phyloP scores from a whole-genome alignment of 192 early-diverging fungal species.

The Linnemannia exigua region DNA sequence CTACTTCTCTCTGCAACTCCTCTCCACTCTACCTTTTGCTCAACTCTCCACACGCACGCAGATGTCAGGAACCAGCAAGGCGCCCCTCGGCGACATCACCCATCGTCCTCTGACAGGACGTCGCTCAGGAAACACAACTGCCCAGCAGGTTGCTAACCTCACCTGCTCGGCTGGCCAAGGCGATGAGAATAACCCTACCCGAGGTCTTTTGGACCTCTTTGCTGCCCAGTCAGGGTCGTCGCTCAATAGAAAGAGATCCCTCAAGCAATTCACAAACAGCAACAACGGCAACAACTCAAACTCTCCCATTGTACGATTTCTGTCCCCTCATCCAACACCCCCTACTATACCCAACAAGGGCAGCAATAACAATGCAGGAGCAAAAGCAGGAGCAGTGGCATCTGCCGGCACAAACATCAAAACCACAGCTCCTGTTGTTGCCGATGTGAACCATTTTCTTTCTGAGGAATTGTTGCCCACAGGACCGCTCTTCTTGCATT shows the following conservation, averaged over 20 bases:
- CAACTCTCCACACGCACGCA: background rate
- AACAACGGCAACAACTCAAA: slow-evolving; percentile 18
- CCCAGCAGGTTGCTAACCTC: slow-evolving; percentile 1
- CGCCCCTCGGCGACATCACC: slow-evolving; percentile 49
- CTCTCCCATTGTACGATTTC: background rate
- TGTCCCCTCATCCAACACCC: background rate
- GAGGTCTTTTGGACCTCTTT: slow-evolving; percentile 50
- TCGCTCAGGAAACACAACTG: slow-evolving; percentile 18
- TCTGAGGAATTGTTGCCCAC: background rate
- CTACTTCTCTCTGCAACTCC: background rate
- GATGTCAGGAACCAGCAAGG: slow-evolving; percentile 6
- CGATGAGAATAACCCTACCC: slow-evolving; percentile 43
- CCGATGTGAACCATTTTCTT: background rate
- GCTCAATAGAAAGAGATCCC: slow-evolving; percentile 31
- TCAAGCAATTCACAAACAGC: slow-evolving; percentile 20
- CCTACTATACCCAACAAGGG: background rate
- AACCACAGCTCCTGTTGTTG: background rate
- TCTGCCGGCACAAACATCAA: background rate
- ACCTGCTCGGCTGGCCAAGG: slow-evolving; percentile 20
- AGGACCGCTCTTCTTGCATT: slow-evolving; percentile 18
- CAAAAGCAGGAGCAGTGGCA: background rate
- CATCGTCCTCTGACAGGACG: slow-evolving; percentile 24
- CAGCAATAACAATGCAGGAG: background rate
- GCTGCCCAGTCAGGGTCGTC: slow-evolving; percentile 32
- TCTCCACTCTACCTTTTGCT: background rate